phyloP scores from a whole-genome alignment of 106 monocot species.

The Agapanthus africanus region DNA sequence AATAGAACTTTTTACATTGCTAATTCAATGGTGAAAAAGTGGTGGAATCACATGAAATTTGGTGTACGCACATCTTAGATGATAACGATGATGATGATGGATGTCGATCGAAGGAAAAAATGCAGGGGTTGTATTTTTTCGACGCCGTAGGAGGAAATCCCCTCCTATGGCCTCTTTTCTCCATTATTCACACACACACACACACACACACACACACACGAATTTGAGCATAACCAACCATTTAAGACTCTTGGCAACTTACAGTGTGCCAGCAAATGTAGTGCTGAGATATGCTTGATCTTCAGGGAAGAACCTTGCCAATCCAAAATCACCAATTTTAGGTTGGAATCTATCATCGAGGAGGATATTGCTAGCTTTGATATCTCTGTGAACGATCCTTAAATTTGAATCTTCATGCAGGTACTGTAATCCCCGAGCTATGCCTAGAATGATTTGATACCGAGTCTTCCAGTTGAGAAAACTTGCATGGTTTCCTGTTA shows the following conservation, averaged over 20 bases:
- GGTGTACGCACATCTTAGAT: no score
- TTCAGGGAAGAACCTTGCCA: conserved; percentile 63
- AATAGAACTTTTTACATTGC: no score
- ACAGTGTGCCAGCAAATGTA: conserved; percentile 53
- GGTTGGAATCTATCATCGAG: conserved; percentile 58
- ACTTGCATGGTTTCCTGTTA: conserved; percentile 18
- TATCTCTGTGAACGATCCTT: conserved; percentile 58
- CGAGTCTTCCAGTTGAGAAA: conserved; percentile 40
- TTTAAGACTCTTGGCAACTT: conserved; percentile 36
- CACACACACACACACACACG: no score
- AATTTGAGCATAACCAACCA: background rate
- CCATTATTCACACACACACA: no score
- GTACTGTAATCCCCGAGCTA: conserved; percentile 52
- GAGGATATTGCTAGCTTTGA: conserved; percentile 61
- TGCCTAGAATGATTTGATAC: conserved; percentile 48
- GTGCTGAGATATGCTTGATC: conserved; percentile 53
- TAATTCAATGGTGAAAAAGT: no score
- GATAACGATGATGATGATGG: no score
- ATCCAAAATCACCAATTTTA: conserved; percentile 57
- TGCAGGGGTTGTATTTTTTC: no score
- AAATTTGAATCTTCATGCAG: conserved; percentile 56
- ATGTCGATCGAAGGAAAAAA: no score
- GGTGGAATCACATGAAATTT: no score
- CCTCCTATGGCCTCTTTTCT: no score
- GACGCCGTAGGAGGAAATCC: no score